phyloP scores from a whole-genome alignment of 768 basidiomycete species.

The Boletus eberwhitei region DNA sequence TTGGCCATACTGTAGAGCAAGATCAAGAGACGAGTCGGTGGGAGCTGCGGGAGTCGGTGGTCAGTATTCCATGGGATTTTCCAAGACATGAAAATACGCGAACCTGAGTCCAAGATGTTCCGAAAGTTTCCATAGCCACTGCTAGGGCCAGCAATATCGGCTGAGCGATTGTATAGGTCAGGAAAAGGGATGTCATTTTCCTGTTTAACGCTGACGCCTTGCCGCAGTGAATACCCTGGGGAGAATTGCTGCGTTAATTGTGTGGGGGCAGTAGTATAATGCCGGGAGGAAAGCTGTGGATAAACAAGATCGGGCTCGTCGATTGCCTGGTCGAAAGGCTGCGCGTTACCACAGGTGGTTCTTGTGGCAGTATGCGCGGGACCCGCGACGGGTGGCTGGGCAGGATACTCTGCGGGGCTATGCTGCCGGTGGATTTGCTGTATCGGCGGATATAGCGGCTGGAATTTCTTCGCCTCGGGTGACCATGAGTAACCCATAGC shows the following conservation, averaged over 20 bases:
- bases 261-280: conserved; percentile 21
- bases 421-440: conserved; percentile 28
- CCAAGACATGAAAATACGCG: conserved; percentile 9
- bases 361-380: conserved; percentile 13
- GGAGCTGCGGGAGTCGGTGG: conserved; percentile 12
- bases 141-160: conserved; percentile 23
- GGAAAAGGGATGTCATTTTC: conserved; percentile 27
- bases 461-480: conserved; percentile 33
- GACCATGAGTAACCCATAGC: conserved; percentile 34
- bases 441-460: conserved; percentile 34
- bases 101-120: conserved; percentile 29
- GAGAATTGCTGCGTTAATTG: conserved; percentile 21
- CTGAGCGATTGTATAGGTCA: conserved; percentile 24
- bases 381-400: conserved; percentile 12
- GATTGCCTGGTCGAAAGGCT: conserved; percentile 25
- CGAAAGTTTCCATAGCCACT: conserved; percentile 21
- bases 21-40: conserved; percentile 24
- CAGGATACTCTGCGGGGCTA: conserved; percentile 20
- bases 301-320: conserved; percentile 26
- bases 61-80: conserved; percentile 3
- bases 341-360: conserved; percentile 12
- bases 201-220: conserved; percentile 24
- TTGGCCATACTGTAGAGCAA: conserved; percentile 24
- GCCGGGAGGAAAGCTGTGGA: conserved; percentile 21
- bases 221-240: conserved; percentile 23